Percentiles rank a stretch among this genome's conserved stretches.
These are phyloP conservation scores for Psidium guajava DNA, from an alignment of 345 rosid species.

Conservation along the genomic window DNA sequence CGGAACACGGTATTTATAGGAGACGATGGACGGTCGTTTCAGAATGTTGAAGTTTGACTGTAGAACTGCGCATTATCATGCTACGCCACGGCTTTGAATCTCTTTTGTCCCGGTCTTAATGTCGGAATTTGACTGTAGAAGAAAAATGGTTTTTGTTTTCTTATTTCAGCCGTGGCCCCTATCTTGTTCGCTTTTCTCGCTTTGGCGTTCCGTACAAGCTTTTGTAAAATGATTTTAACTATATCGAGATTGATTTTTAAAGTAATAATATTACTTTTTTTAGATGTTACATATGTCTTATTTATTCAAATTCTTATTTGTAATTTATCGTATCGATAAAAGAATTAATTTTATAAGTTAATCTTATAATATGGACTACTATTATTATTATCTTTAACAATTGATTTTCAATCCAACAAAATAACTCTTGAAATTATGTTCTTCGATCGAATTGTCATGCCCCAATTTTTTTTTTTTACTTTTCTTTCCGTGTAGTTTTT, in stretches of 20 bases:
- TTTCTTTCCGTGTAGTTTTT: too few species aligned
- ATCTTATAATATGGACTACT: neutral
- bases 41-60: constrained; percentile 12
- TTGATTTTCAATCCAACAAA: neutral
- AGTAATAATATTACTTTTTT: neutral
- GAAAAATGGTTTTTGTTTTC: neutral
- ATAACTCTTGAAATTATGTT: neutral
- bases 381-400: neutral
- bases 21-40: neutral
- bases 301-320: neutral
- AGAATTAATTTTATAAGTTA: neutral
- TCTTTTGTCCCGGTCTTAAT: neutral
- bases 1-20: constrained; percentile 26
- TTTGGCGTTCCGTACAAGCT: neutral
- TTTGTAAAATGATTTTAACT: neutral
- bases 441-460: too few species aligned
- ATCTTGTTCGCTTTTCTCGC: neutral
- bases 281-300: neutral
- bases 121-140: neutral
- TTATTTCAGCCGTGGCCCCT: neutral
- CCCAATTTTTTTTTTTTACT: too few species aligned
- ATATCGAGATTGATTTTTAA: neutral
- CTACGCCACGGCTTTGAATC: neutral
- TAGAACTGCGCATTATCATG: neutral
- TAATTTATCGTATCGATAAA: neutral